These are phyloP conservation scores for Vachellia collinsii DNA, from an alignment of 306 rosid genomes.

Conservation along the genomic window DNA sequence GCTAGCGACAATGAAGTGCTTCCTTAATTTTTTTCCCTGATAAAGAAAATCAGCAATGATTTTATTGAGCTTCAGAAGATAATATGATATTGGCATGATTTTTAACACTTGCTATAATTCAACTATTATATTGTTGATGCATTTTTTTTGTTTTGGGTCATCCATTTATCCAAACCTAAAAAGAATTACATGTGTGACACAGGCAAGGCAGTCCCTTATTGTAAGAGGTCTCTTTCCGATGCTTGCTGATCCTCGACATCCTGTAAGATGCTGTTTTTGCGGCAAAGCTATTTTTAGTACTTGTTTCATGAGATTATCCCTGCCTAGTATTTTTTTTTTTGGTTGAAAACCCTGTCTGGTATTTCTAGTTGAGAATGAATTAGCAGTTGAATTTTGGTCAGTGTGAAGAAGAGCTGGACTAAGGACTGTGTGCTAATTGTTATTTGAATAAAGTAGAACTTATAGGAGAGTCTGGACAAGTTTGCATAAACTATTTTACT, in stretches of 20 bases:
- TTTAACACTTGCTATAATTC: conserved; percentile 8
- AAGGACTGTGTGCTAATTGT: neutral
- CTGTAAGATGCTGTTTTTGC: conserved; percentile 60
- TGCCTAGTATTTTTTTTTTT: neutral
- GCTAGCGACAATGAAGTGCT: neutral
- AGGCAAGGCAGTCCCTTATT: conserved; percentile 97
- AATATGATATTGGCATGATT: conserved; percentile 27
- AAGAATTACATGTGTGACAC: conserved; percentile 36
- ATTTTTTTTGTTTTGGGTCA: conserved; percentile 19
- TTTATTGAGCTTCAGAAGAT: conserved; percentile 21
- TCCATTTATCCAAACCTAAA: conserved; percentile 27
- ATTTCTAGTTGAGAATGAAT: neutral
- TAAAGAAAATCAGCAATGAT: conserved; percentile 33
- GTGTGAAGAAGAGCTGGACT: conserved; percentile 14
- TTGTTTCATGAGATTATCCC: conserved; percentile 29
- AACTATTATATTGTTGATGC: conserved; percentile 19
- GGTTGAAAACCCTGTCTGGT: neutral
- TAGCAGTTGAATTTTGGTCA: conserved; percentile 12
- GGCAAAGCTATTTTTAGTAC: neutral
- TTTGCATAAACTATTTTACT: neutral
- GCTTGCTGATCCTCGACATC: conserved; percentile 99
- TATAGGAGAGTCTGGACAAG: neutral
- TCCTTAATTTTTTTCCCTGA: conserved; percentile 1
- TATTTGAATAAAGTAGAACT: neutral
- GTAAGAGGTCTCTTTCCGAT: conserved; percentile 97